Base-by-base conservation (phyloP, 192 early-diverging fungal species). In the Podila verticillata region DNA sequence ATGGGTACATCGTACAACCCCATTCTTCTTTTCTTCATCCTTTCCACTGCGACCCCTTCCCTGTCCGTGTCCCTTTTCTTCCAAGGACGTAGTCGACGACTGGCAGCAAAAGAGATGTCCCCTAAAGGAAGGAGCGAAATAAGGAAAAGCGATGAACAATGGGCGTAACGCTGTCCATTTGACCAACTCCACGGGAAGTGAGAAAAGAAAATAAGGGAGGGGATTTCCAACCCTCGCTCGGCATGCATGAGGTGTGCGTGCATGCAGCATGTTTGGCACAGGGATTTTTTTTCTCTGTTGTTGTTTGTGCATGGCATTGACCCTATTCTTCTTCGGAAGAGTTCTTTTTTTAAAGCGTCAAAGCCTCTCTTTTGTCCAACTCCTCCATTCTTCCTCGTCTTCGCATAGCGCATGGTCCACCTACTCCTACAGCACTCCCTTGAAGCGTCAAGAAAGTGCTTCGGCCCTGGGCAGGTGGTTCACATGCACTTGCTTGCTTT, bases 291-390 rank as follows among this genome's bases (percentile, higher is more conserved):
- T 44, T n/a, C n/a, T n/a, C n/a, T n/a, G n/a, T n/a, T n/a, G n/a
- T n/a, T n/a, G n/a, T n/a, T 54, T 54, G 49, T 54, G 24, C n/a
- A 54, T 7, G 51, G 51, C 51, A 54, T 54, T 0, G 51, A 26
- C 20, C 51, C 51, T 47, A 9, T 47, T 54, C 51, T 54, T 54
- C 22, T 59, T 60, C 26, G 94, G 29, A 4, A 2, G 13, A 44
- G 39, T 15, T 44, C 39, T 44, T 15, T 44, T 34, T 44, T 39
- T n/a, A n/a, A n/a, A 39, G 36, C 9, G 10, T 5, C 36, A 39
- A 39, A 12, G 36, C 10, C 8, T n/a, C n/a, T n/a, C 36, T 12
- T 12, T 12, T 12, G 8, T 10, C 36, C 36, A 39, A n/a, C n/a
- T 3, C 34, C 3, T 13, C 39, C 39, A 39, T 13, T 39, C 39